Conservation (phyloP, 2,329 filamentous ascomycete species). For the Nannizzia gypsea region DNA sequence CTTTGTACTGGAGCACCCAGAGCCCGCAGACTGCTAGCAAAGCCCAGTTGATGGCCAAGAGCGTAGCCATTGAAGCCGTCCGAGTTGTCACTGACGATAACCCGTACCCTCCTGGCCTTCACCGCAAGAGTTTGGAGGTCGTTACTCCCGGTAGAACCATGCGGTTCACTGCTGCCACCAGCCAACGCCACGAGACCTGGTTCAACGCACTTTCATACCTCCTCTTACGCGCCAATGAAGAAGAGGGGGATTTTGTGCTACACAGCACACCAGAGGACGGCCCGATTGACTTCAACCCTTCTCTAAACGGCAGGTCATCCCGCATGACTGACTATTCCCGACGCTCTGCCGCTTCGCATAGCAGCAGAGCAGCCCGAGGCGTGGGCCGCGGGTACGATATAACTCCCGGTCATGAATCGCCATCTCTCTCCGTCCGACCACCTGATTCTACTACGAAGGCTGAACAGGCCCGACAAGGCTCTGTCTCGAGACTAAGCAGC, state of each 20-base stretch:
- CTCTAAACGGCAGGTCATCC: constrained; percentile 45
- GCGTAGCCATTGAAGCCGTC: constrained; percentile 84
- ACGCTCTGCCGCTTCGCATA: constrained; percentile 65
- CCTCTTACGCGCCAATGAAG: constrained; percentile 58
- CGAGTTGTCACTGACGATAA: constrained; percentile 90
- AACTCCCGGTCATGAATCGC: constrained; percentile 27
- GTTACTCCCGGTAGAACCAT: constrained; percentile 78
- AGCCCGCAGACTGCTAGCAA: constrained; percentile 74
- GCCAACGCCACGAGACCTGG: constrained; percentile 94
- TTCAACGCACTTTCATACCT: constrained; percentile 94
- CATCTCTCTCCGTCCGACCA: constrained; percentile 25
- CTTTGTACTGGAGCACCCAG: constrained; percentile 88
- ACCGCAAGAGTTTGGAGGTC: constrained; percentile 85
- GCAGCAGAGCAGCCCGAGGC: constrained; percentile 58
- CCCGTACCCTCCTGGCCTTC: constrained; percentile 83
- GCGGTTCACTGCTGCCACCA: constrained; percentile 89
- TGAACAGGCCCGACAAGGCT: constrained; percentile 30
- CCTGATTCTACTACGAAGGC: constrained; percentile 25
- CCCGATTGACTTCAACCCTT: constrained; percentile 62
- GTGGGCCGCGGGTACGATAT: constrained; percentile 43
- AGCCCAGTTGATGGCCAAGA: constrained; percentile 69
- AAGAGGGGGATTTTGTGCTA: constrained; percentile 44
- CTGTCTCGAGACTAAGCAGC: constrained; percentile 37
- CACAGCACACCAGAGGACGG: constrained; percentile 49
- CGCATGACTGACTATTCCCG: constrained; percentile 40